These are phyloP conservation scores for Periconia macrospinosa DNA, from an alignment of 2,329 filamentous ascomycete genomes.

Conservation along the genomic window DNA sequence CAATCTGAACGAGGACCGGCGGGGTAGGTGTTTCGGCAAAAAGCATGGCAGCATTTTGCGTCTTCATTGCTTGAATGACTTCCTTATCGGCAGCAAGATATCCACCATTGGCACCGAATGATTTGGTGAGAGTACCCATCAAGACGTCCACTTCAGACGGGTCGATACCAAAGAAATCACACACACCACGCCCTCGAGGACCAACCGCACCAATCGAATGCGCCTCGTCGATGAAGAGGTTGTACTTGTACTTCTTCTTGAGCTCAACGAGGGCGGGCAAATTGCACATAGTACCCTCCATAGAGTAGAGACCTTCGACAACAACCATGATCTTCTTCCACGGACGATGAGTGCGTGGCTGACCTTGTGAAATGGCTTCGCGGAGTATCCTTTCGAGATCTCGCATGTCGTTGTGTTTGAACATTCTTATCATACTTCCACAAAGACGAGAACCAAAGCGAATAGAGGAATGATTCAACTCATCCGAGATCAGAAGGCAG, in stretches of 20 bases:
- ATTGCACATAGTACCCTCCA: constrained; percentile 99
- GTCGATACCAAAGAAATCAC: constrained; percentile 94
- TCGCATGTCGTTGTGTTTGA: constrained; percentile 95
- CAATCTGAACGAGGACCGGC: constrained; percentile 87
- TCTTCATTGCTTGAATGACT: constrained; percentile 89
- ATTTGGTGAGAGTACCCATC: constrained; percentile 98
- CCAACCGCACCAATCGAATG: constrained; percentile 94
- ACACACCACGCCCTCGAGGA: constrained; percentile 85
- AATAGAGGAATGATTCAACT: constrained; percentile 97
- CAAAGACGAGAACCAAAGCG: constrained; percentile 92
- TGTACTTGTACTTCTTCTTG: constrained; percentile 96
- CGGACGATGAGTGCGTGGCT: constrained; percentile 95
- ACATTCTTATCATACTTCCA: constrained; percentile 91
- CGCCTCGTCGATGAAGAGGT: constrained; percentile 93
- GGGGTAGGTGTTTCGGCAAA: constrained; percentile 88
- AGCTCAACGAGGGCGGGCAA: constrained; percentile 84
- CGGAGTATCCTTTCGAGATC: constrained; percentile 84
- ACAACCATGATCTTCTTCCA: constrained; percentile 99
- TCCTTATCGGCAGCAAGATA: constrained; percentile 88
- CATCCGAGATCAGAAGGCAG: constrained; percentile 91
- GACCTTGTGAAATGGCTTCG: constrained; percentile 92
- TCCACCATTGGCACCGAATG: constrained; percentile 95
- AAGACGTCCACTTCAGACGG: constrained; percentile 87
- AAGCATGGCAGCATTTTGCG: constrained; percentile 81
- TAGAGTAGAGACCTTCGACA: constrained; percentile 96